Percentiles rank a stretch among this genome's conserved stretches.
phyloP scores from a whole-genome alignment of 2,329 filamentous ascomycete genomes.

The Teratosphaeria pseudoeucalypti region DNA sequence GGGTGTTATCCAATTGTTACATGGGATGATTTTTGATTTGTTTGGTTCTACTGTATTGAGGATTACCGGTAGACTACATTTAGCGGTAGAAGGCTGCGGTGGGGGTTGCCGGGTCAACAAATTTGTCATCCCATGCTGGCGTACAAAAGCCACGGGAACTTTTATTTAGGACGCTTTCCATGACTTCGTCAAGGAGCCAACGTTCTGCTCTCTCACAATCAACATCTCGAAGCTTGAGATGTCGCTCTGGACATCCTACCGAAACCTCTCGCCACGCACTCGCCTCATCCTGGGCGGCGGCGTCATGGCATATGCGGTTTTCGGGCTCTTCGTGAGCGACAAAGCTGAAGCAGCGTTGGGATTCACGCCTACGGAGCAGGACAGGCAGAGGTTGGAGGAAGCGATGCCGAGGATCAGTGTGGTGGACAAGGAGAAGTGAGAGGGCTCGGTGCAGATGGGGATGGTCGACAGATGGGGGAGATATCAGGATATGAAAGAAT shows the following conservation, averaged over 20 bases:
- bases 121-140: background rate
- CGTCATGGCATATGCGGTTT: conserved; percentile 64
- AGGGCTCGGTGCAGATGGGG: background rate
- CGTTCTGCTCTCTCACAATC: background rate
- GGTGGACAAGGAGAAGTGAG: conserved; percentile 42
- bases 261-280: conserved; percentile 58
- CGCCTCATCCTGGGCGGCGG: conserved; percentile 62
- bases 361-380: conserved; percentile 60
- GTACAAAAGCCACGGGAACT: background rate
- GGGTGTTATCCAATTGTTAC: background rate
- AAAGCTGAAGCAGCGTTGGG: conserved; percentile 63
- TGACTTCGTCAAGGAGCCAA: background rate
- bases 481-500: background rate
- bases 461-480: background rate
- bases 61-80: too few relatives aligned
- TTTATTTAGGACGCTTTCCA: background rate
- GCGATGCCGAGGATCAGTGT: conserved; percentile 52
- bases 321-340: conserved; percentile 65
- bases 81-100: background rate
- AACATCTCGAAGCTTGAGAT: background rate
- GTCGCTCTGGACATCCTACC: conserved; percentile 39
- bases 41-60: too few relatives aligned
- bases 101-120: background rate
- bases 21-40: background rate
- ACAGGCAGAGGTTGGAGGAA: conserved; percentile 56